Evolutionary conservation across 2,329 filamentous ascomycete species (phyloP).

Genomic region (Trichoderma gracile): DNA sequence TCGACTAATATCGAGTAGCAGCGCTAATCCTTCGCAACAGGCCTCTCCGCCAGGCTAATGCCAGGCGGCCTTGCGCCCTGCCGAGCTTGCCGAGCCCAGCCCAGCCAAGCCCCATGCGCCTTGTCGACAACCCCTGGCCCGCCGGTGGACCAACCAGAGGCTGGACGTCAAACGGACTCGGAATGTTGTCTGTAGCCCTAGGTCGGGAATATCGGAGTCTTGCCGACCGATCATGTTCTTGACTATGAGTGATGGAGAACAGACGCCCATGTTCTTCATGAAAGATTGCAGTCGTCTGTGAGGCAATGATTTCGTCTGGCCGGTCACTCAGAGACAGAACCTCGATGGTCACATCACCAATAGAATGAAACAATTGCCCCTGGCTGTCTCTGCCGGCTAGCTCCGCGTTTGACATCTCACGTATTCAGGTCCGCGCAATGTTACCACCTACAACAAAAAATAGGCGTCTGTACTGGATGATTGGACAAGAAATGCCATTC

Average conservation of each 20-base stretch:
- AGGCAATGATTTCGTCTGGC: background rate
- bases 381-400: too few species aligned
- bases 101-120: constrained; percentile 1
- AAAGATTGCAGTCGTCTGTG: background rate
- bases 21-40: background rate
- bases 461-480: background rate
- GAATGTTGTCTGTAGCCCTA: constrained; percentile 1
- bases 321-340: too few species aligned
- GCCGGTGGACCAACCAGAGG: constrained; percentile 3
- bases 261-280: background rate
- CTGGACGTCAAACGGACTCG: background rate
- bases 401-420: too few species aligned
- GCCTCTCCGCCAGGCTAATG: background rate
- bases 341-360: too few species aligned
- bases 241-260: background rate
- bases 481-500: background rate
- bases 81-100: constrained; percentile 20
- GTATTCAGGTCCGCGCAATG: too few species aligned
- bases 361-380: too few species aligned
- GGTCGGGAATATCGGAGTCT: constrained; percentile 13
- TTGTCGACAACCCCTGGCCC: background rate
- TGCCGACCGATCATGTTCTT: background rate
- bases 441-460: too few species aligned
- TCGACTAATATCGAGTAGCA: background rate
- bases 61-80: constrained; percentile 14